These are phyloP conservation scores for Populus simonii DNA, from an alignment of 345 rosid species.

Conservation along the genomic window DNA sequence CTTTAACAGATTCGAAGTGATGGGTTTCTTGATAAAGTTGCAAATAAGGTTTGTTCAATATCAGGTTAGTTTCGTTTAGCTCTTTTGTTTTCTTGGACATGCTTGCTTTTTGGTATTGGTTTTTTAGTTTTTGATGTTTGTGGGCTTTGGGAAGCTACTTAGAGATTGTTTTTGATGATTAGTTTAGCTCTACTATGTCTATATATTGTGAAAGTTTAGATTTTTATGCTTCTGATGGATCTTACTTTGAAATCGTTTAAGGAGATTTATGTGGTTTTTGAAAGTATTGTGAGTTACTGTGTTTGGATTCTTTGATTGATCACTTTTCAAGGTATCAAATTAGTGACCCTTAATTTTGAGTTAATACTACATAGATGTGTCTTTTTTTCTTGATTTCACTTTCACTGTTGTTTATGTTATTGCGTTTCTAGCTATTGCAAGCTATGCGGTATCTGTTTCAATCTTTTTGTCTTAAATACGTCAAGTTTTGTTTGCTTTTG, in stretches of 20 bases:
- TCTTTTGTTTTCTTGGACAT: neutral
- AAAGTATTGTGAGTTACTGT: neutral
- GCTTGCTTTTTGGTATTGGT: neutral
- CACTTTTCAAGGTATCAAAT: neutral
- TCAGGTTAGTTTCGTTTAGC: constrained; percentile 34
- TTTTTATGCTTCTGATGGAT: constrained; percentile 17
- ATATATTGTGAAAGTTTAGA: neutral
- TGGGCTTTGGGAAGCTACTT: neutral
- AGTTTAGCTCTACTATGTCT: neutral
- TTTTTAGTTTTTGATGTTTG: neutral
- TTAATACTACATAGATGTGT: neutral
- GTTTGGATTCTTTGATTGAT: neutral
- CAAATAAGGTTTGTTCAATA: constrained; percentile 24
- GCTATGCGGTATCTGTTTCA: neutral
- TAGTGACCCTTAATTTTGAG: constrained; percentile 7
- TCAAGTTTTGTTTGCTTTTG: neutral
- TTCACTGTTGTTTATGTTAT: neutral
- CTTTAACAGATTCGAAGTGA: constrained; percentile 29
- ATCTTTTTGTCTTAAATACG: neutral
- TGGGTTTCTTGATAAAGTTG: constrained; percentile 33
- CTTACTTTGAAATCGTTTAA: constrained; percentile 9
- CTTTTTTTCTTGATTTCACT: constrained; percentile 4
- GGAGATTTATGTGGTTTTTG: neutral
- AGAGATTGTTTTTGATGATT: constrained; percentile 10
- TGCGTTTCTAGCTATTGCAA: neutral